Conservation (phyloP, 2,329 filamentous ascomycete species). For the Sporothrix mexicana region DNA sequence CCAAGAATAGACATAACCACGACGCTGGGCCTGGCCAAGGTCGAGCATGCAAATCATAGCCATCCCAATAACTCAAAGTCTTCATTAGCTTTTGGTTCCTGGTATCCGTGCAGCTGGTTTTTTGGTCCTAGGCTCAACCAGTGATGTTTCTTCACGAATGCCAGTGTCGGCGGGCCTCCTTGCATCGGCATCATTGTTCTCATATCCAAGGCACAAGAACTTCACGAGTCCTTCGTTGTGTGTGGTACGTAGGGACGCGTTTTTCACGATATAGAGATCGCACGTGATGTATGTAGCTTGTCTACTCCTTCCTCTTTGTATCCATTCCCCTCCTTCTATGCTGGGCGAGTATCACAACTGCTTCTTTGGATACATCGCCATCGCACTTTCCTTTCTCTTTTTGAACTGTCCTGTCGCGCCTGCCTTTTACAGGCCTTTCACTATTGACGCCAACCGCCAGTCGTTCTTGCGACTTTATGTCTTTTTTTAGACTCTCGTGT, state of each 20-base stretch:
- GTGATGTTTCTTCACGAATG: no score
- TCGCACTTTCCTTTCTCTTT: background rate
- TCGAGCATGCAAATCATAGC: constrained; percentile 9
- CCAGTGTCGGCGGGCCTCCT: no score
- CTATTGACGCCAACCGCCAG: background rate
- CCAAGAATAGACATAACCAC: constrained; percentile 8
- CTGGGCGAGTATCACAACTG: background rate
- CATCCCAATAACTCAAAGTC: background rate
- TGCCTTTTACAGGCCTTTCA: background rate
- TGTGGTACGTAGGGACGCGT: background rate
- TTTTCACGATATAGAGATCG: background rate
- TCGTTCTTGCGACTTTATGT: background rate
- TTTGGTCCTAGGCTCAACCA: no score
- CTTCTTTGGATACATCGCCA: background rate
- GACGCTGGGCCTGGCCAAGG: background rate
- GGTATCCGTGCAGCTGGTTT: no score
- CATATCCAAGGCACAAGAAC: no score
- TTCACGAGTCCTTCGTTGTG: no score
- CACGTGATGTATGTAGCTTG: background rate
- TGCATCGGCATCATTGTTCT: no score
- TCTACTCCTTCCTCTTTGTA: background rate
- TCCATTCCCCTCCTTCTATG: background rate
- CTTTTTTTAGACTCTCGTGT: background rate
- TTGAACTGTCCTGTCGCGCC: background rate
- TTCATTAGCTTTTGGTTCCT: background rate